phyloP scores from a whole-genome alignment of 345 rosid genomes.

The Jatropha curcas region DNA sequence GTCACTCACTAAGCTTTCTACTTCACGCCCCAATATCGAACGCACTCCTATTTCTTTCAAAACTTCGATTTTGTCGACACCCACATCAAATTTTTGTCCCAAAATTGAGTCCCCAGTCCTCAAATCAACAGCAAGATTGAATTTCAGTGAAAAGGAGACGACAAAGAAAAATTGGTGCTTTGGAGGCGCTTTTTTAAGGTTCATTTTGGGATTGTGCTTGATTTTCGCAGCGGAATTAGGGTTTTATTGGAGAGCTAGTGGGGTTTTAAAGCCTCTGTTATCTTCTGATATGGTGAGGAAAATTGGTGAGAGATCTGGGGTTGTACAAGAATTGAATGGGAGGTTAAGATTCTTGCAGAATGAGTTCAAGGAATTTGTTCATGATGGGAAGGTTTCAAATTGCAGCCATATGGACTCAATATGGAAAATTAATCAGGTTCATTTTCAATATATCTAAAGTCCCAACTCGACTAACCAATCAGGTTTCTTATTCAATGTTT shows the following conservation, averaged over 20 bases:
- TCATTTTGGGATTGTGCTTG: slow-evolving; percentile 40
- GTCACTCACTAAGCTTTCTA: slow-evolving; percentile 63
- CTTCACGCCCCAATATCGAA: slow-evolving; percentile 28
- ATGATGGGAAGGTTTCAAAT: slow-evolving; percentile 40
- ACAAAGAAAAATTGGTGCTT: background rate
- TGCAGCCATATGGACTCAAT: slow-evolving; percentile 50
- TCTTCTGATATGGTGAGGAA: slow-evolving; percentile 46
- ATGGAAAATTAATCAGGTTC: slow-evolving; percentile 75
- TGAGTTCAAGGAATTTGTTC: slow-evolving; percentile 40
- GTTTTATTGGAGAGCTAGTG: slow-evolving; percentile 37
- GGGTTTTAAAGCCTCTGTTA: slow-evolving; percentile 44
- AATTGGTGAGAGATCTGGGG: slow-evolving; percentile 48
- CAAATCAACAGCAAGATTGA: slow-evolving; percentile 43
- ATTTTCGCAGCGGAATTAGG: slow-evolving; percentile 47
- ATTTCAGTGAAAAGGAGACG: slow-evolving; percentile 13
- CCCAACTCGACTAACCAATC: background rate
- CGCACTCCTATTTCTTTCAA: slow-evolving; percentile 59
- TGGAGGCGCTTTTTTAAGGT: slow-evolving; percentile 20
- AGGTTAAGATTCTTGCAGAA: slow-evolving; percentile 54
- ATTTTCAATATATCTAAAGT: slow-evolving; percentile 7
- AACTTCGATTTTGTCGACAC: slow-evolving; percentile 49
- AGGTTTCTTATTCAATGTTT: background rate
- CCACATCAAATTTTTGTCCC: slow-evolving; percentile 42
- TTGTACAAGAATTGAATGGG: slow-evolving; percentile 34
- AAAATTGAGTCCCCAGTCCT: slow-evolving; percentile 38